Evolutionary conservation across 2,329 filamentous ascomycete genomes (phyloP), one percentile per base, ranked within the genome.

Genomic region (Diaporthe velutina): DNA sequence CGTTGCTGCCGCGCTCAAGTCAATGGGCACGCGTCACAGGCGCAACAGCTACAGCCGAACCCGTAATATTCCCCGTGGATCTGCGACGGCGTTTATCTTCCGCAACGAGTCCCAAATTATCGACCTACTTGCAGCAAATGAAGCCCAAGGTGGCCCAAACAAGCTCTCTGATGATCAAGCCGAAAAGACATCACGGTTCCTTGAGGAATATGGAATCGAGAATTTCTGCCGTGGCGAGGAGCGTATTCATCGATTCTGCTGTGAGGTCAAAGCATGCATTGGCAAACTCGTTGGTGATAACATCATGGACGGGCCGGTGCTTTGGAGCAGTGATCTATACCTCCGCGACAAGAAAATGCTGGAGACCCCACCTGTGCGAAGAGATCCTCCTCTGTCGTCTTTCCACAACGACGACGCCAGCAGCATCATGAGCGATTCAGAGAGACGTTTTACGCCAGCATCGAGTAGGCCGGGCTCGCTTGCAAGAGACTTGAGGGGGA

Each of bases 121-220:
- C 82, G 95, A 98, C 76, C 90, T 98, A 17, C 89, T 98, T 81
- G 95, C 96, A 40, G 95, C 95, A 7, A 88, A 90, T 0, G 92
- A 93, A 73, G 94, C 94, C 71, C 94, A 98, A 78, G 96, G 96
- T 17, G 96, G 97, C 0, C 95, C 95, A 0, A 98, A 97, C 83
- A 99, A 99, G 83, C 89, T 99, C 17, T 96, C 95, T n/a, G 96
- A 98, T 81, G 95, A 98, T 73, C 97, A 98, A 82, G 93, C 96
- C 0, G 95, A 97, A 70, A 92, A 95, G 78, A 98, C 95, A 0
- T 86, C 90, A 28, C 91, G 92, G 73, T 99, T 96, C 95, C 87
- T 98, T 71, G 91, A 93, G 66, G 91, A 94, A 78, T 93, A 93
- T 77, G 92, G 92, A 19, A 93, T 98, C 42, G 95, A 97, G 82